These are phyloP conservation scores for Acacia crassicarpa DNA, from an alignment of 306 rosid genomes.

Conservation along the genomic window DNA sequence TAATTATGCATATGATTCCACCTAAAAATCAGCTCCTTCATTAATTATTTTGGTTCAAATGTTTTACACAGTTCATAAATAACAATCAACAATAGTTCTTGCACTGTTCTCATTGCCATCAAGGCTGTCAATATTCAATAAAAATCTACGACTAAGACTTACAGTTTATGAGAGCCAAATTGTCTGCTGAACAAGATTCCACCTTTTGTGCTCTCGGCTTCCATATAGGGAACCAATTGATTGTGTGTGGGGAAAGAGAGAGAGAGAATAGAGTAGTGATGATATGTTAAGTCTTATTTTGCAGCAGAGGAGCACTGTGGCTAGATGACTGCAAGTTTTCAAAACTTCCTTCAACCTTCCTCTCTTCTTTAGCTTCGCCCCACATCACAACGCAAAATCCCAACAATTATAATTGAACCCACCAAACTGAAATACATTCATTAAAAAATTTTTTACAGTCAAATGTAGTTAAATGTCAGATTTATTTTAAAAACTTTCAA, in stretches of 20 bases:
- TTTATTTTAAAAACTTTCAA: too few species aligned
- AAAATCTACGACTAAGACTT: background rate
- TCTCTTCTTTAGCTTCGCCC: constrained; percentile 53
- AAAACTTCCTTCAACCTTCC: background rate
- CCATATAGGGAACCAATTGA: background rate
- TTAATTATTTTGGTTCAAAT: background rate
- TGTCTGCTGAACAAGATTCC: background rate
- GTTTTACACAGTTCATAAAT: background rate
- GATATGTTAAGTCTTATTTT: constrained; percentile 25
- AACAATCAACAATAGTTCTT: background rate
- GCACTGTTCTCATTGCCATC: background rate
- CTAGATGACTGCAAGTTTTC: constrained; percentile 11
- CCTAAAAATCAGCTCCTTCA: too few species aligned
- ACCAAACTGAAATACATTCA: constrained; percentile 37
- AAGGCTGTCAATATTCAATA: background rate
- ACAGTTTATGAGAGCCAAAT: background rate
- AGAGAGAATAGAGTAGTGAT: too few species aligned
- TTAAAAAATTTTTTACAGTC: background rate
- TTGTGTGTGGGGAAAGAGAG: too few species aligned
- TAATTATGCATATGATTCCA: too few species aligned
- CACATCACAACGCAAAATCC: constrained; percentile 52
- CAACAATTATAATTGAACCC: constrained; percentile 43
- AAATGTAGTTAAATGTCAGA: background rate
- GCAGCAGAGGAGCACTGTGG: constrained; percentile 45
- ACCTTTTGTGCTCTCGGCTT: background rate